Percentiles rank a stretch among this genome's conserved stretches.
Evolutionary conservation across 2,329 filamentous ascomycete species (phyloP).

Genomic region (Zymoseptoria tritici): DNA sequence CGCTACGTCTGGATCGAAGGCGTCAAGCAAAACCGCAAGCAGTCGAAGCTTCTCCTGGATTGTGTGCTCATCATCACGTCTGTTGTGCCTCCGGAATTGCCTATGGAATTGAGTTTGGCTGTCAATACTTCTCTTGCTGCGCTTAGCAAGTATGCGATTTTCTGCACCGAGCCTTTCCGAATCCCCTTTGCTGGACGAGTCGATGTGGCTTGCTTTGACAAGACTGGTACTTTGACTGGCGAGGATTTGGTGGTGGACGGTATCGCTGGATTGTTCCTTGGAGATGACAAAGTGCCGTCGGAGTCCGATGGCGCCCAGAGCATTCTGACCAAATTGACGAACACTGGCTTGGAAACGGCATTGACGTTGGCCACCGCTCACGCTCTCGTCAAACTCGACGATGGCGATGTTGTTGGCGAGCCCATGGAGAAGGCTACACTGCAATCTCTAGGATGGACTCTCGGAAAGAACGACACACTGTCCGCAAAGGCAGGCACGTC

Average conservation of each 20-base stretch:
- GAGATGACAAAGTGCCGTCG: conserved; percentile 53
- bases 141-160: conserved; percentile 90
- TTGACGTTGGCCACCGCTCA: conserved; percentile 92
- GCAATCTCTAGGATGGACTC: conserved; percentile 77
- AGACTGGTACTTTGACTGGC: conserved; percentile 92
- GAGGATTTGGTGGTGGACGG: conserved; percentile 96
- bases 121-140: conserved; percentile 97
- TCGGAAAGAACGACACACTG: conserved; percentile 83
- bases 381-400: conserved; percentile 89
- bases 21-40: conserved; percentile 87
- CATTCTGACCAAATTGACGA: conserved; percentile 62
- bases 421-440: conserved; percentile 98
- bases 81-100: conserved; percentile 94
- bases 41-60: conserved; percentile 93
- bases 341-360: conserved; percentile 73
- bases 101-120: conserved; percentile 94
- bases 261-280: conserved; percentile 79
- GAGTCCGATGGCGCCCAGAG: conserved; percentile 79
- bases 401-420: conserved; percentile 94
- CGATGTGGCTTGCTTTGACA: conserved; percentile 96
- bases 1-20: conserved; percentile 99
- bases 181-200: conserved; percentile 94
- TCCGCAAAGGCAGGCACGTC: conserved; percentile 55
- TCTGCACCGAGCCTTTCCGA: conserved; percentile 97
- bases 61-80: conserved; percentile 96